These are phyloP conservation scores for Carex myosuroides DNA, from an alignment of 176 grass and related monocot species.

Conservation along the genomic window DNA sequence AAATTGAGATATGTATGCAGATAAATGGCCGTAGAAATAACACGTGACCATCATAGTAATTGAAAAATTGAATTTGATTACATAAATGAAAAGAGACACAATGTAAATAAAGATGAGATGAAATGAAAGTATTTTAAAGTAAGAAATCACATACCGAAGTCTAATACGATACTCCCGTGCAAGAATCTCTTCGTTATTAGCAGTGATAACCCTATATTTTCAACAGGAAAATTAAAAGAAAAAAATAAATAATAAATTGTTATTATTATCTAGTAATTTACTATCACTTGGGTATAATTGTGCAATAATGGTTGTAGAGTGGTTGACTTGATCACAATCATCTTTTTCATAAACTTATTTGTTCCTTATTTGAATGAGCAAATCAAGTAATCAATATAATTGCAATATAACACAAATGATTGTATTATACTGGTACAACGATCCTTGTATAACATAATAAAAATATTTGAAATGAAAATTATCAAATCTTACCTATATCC, in stretches of 20 bases:
- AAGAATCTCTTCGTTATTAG: slow-evolving; percentile 34
- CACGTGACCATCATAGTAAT: neutral
- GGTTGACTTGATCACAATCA: neutral
- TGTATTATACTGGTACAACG: neutral
- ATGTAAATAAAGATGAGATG: neutral
- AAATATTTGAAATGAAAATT: neutral
- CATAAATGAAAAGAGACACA: too few relatives aligned
- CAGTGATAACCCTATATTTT: slow-evolving; percentile 25
- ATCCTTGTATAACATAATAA: neutral
- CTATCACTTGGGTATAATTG: neutral
- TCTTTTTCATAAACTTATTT: neutral
- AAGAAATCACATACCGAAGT: slow-evolving; percentile 38
- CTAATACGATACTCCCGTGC: slow-evolving; percentile 55
- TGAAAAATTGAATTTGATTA: neutral
- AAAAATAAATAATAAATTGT: neutral
- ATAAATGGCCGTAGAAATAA: neutral
- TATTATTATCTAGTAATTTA: neutral
- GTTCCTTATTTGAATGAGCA: neutral
- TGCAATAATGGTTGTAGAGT: neutral
- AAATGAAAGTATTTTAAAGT: neutral
- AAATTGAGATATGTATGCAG: neutral
- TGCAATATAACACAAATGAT: neutral
- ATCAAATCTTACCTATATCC: neutral
- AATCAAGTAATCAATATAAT: neutral
- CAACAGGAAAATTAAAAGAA: neutral